These are phyloP conservation scores for Pisolithus tinctorius DNA, from an alignment of 768 basidiomycete genomes.

Conservation along the genomic window DNA sequence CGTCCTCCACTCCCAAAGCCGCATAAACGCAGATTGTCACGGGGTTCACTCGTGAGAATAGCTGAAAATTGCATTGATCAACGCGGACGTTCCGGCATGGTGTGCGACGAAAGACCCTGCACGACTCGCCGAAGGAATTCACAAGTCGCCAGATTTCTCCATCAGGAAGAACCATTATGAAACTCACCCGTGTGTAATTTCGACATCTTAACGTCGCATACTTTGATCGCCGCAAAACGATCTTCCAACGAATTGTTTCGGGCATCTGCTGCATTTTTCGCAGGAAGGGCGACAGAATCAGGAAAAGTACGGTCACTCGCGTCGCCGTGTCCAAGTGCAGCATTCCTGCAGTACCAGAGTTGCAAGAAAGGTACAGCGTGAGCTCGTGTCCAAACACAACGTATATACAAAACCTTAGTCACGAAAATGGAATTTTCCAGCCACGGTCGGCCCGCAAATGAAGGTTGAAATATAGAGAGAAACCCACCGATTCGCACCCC, in stretches of 20 bases:
- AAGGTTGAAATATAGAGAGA: conserved; percentile 3
- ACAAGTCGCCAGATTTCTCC: not conserved
- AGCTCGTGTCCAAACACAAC: too few relatives aligned
- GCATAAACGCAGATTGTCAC: conserved; percentile 74
- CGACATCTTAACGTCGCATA: conserved; percentile 72
- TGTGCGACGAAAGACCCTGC: too few relatives aligned
- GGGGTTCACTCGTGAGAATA: conserved; percentile 65
- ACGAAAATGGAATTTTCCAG: too few relatives aligned
- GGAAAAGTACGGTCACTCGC: conserved; percentile 72
- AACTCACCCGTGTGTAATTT: conserved; percentile 74
- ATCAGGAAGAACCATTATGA: conserved; percentile 7
- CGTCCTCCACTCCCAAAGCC: conserved; percentile 88
- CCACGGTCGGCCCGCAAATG: too few relatives aligned
- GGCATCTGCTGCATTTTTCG: conserved; percentile 9
- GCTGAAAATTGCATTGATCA: conserved; percentile 17
- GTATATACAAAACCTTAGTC: too few relatives aligned
- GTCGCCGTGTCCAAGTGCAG: conserved; percentile 79
- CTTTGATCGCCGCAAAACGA: conserved; percentile 57
- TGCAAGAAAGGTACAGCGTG: not conserved
- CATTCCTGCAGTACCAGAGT: conserved; percentile 51
- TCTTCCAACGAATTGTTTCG: conserved; percentile 26
- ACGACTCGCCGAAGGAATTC: too few relatives aligned
- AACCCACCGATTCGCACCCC: conserved; percentile 76
- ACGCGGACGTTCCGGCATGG: too few relatives aligned
- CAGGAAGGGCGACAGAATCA: conserved; percentile 57